Base-by-base conservation (phyloP, 495 filamentous ascomycete species). In the Podospora pseudocomata region DNA sequence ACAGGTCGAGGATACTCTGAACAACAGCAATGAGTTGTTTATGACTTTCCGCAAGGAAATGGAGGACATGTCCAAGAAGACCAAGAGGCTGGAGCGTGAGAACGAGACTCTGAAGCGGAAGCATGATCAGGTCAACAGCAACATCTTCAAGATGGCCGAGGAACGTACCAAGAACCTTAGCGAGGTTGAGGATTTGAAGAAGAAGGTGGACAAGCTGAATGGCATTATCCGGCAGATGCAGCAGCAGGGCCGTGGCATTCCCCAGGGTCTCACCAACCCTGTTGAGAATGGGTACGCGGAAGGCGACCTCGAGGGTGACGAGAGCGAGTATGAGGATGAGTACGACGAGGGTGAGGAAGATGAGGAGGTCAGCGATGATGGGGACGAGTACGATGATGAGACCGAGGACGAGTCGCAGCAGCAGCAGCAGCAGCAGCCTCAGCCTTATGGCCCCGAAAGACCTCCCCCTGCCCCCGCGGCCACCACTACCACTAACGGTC, bases 1-100 rank as follows among this genome's bases (percentile, higher is more conserved):
- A 20, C 69, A 98, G 94, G 95, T 99, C 70, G 95, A 99, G 85
- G 96, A 99, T 79, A 98, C 95, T 4, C 84, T 99, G 20, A 99
- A 99, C 78, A 98, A 97, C 78, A 96, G 91, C 78, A 99, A 99
- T 83, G 95, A 98, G 77, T 86, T 99, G 63, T 99, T 98, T 78
- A 84, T 97, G 59, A 98, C 95, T 0, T 99, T 99, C 80, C 89
- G 95, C 44, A 98, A 97, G 81, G 95, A 99, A 79, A 98, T 99
- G 96, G 95, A 99, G 80, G 95, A 98, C 76, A 98, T 98, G 96
- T 97, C 93, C 0, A 97, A 97, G 82, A 98, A 98, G 83, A 97
- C 95, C 4, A 97, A 98, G 78, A 90, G 95, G 18, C 84, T 99
- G 28, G 95, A 99, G 77, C 96, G 97, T 77, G 96, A 99, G 74